Conservation (phyloP, 805 yeast species). For the Lipomyces anomalus region DNA sequence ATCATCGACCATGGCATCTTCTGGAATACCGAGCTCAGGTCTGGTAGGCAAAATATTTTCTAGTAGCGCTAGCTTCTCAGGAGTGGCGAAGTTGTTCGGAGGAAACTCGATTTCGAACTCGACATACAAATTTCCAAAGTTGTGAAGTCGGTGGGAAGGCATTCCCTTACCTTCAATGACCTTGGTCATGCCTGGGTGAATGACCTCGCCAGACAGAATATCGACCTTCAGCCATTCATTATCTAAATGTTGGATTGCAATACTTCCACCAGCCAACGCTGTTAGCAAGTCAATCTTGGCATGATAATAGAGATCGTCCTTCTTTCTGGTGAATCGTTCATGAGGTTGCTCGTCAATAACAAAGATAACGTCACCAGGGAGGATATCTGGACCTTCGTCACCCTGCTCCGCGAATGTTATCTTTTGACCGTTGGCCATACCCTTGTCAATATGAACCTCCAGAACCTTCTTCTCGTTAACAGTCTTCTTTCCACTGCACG, state of each 20-base stretch:
- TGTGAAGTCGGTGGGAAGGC: slow-evolving; percentile 89
- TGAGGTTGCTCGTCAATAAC: slow-evolving; percentile 89
- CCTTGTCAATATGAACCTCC: slow-evolving; percentile 92
- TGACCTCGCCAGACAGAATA: slow-evolving; percentile 87
- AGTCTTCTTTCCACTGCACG: slow-evolving; percentile 86
- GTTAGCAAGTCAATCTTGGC: slow-evolving; percentile 88
- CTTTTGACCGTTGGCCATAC: slow-evolving; percentile 93
- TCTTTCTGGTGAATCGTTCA: slow-evolving; percentile 74
- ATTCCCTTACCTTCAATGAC: slow-evolving; percentile 92
- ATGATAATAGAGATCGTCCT: slow-evolving; percentile 77
- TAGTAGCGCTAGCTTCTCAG: slow-evolving; percentile 64
- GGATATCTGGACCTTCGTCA: slow-evolving; percentile 90
- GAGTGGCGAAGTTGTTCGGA: slow-evolving; percentile 53
- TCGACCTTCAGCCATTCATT: slow-evolving; percentile 84
- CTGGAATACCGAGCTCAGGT: slow-evolving; percentile 55
- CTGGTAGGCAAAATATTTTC: slow-evolving; percentile 79
- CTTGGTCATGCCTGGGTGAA: slow-evolving; percentile 75
- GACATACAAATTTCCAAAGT: slow-evolving; percentile 78
- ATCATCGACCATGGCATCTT: slow-evolving; percentile 72
- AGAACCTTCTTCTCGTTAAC: slow-evolving; percentile 82
- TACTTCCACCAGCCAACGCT: slow-evolving; percentile 93
- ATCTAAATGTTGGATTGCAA: slow-evolving; percentile 80
- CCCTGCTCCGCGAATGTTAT: slow-evolving; percentile 92
- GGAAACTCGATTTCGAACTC: slow-evolving; percentile 92
- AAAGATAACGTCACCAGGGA: slow-evolving; percentile 95